Base-by-base conservation (phyloP, 495 filamentous ascomycete species). In the Hyaloscypha hepaticicola region DNA sequence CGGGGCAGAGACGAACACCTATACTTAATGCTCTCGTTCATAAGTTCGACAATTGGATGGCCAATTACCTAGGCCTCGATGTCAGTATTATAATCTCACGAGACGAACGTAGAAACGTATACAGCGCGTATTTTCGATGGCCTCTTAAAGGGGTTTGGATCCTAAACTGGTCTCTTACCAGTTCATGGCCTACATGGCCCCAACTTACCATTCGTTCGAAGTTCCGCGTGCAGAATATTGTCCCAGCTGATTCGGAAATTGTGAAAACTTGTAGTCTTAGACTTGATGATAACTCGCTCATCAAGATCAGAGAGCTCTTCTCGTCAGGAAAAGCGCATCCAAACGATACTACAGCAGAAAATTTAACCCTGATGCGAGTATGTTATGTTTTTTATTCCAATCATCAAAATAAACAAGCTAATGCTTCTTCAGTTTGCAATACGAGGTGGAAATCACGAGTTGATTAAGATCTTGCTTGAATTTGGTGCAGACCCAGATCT, bases 401-500 rank as follows among this genome's bases (percentile, higher is more conserved):
- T 50, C 5, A 19, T 19, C 3, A 50, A 24, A 24, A n/a, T 19
- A 5, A 19, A n/a, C 48, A 5, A 50, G 3, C 5, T 16, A 19
- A 19, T n/a, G n/a, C n/a, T n/a, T n/a, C n/a, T n/a, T n/a, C n/a
- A 50, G 48, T 50, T 50, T 50, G 48, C 48, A 5, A 50, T 50
- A 5, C 16, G 22, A 4, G 48, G 19, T 4, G 48, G 48, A 5
- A 4, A 24, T 50, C 19, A 5, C 48, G 48, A 24, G 5, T 5
- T 50, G 16, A 16, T 50, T 4, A 50, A 50, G 19, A 4, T 50
- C 5, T 24, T 50, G 22, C 48, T 50, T 5, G 48, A 50, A 4
- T 4, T 5, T 5, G 48, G 48, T 5, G 48, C 48, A 19, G 48
- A 50, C 22, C 48, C 48, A 50, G 19, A 50, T 50, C 48, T 5